phyloP scores from a whole-genome alignment of 2,329 filamentous ascomycete species.

The Fonsecaea monophora region DNA sequence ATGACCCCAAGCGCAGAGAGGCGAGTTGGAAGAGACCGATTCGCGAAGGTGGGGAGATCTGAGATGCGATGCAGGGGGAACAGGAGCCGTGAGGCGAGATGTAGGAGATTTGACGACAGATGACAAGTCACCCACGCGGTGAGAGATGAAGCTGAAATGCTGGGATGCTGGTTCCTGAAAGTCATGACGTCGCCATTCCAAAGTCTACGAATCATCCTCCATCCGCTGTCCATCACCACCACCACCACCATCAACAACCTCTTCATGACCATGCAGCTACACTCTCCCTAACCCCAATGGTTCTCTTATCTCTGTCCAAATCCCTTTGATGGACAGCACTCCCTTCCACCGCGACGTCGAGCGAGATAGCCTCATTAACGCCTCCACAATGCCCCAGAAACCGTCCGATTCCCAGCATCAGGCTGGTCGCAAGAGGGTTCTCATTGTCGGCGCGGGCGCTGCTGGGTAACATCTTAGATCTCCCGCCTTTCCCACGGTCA shows the following conservation, averaged over 20 bases:
- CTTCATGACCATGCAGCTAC: background rate
- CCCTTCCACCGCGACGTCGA: constrained; percentile 28
- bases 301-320: background rate
- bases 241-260: constrained; percentile 5
- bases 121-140: background rate
- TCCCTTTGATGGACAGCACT: constrained; percentile 62
- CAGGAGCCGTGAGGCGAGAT: background rate
- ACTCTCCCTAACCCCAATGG: background rate
- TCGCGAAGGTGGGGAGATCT: constrained; percentile 6
- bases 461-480: constrained; percentile 56
- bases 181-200: constrained; percentile 14
- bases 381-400: constrained; percentile 30
- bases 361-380: constrained; percentile 8
- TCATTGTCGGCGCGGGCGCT: constrained; percentile 68
- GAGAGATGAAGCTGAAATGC: background rate
- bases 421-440: constrained; percentile 55
- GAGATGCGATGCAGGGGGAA: constrained; percentile 3
- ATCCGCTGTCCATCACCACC: constrained; percentile 2
- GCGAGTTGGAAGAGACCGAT: background rate
- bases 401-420: constrained; percentile 25
- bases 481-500: background rate
- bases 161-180: background rate
- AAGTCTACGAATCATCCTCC: constrained; percentile 13
- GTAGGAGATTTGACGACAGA: background rate
- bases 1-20: background rate